Base-by-base conservation (phyloP, 2,329 filamentous ascomycete genomes). In the Fusarium sp. region DNA sequence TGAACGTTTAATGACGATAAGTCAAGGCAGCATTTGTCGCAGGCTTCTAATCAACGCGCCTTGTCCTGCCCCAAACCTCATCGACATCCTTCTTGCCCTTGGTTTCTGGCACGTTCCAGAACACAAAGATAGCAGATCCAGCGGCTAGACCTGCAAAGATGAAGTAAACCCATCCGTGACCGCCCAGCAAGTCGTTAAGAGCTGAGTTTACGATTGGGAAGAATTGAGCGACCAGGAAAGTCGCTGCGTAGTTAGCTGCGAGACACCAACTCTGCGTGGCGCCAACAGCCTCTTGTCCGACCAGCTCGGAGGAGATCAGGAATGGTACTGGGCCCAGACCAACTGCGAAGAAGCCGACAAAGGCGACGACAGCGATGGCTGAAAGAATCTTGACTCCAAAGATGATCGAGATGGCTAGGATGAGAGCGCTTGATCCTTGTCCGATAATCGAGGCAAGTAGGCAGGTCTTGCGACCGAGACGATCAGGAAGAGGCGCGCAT, bases 321-420 rank as follows among this genome's bases (percentile, higher is more conserved):
- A 98, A 99, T 0, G 96, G 96, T 2, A 99, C 94, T 0, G 96
- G 96, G 0, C 96, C 96, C 0, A 99, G 88, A 1, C 96, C 96
- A 20, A 98, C 89, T 1, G 94, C 96, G 77, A 98, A 99, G 79
- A 93, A 94, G 9, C 90, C 92, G 5, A 98, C 96, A 78, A 98
- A 99, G 32, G 92, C 84, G 17, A 98, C 86, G 1, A 97, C 95
- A 0, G 94, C 90, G 1, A 97, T 79, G 0, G 94, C 95, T 0
- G 94, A 97, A 18, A 98, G 84, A 6, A 93, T 83, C 78, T 95
- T 92, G 75, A 93, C 83, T 32, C 89, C 88, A 72, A 90, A 90
- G 54, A 92, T 88, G 67, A 99, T 97, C 5, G 94, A 94, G 10
- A 97, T 81, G 0, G 94, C 96, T 4, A 99, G 88, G 0, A 92